Evolutionary conservation across 2,329 filamentous ascomycete genomes (phyloP).

Genomic region (Trichoderma sp.): DNA sequence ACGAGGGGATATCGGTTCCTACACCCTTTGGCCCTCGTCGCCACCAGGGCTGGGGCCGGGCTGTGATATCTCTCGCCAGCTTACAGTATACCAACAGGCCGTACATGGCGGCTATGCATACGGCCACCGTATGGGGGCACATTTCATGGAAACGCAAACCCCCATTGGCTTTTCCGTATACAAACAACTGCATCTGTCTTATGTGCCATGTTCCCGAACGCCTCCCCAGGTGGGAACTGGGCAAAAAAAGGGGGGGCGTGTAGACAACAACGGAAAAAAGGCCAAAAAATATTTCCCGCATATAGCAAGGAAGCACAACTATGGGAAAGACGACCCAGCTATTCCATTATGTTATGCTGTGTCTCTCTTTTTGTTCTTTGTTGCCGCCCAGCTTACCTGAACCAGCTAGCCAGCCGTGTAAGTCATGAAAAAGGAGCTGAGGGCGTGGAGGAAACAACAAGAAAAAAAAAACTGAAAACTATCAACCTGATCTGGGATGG

Average conservation of each 20-base stretch:
- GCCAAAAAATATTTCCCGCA: constrained; percentile 12
- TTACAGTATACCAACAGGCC: neutral
- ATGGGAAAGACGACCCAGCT: neutral
- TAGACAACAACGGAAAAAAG: neutral
- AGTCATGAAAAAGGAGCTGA: neutral
- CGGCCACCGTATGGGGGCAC: neutral
- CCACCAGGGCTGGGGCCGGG: constrained; percentile 7
- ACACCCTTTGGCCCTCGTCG: constrained; percentile 5
- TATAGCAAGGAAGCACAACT: neutral
- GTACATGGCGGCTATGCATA: neutral
- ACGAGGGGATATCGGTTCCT: neutral
- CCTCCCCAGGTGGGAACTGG: neutral
- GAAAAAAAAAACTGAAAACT: neutral
- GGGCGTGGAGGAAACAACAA: neutral
- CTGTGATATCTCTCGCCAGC: neutral
- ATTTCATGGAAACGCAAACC: neutral
- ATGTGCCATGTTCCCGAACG: neutral
- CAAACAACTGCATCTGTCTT: neutral
- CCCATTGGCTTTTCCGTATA: neutral
- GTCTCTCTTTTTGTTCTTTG: neutral
- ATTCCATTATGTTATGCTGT: neutral
- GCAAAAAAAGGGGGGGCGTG: neutral
- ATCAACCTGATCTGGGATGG: constrained; percentile 19
- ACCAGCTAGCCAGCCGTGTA: constrained; percentile 3
- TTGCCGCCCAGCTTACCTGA: constrained; percentile 6